These are phyloP conservation scores for Chlamydomonas reinhardtii DNA, from an alignment of 163 green algal genomes.

Conservation along the genomic window DNA sequence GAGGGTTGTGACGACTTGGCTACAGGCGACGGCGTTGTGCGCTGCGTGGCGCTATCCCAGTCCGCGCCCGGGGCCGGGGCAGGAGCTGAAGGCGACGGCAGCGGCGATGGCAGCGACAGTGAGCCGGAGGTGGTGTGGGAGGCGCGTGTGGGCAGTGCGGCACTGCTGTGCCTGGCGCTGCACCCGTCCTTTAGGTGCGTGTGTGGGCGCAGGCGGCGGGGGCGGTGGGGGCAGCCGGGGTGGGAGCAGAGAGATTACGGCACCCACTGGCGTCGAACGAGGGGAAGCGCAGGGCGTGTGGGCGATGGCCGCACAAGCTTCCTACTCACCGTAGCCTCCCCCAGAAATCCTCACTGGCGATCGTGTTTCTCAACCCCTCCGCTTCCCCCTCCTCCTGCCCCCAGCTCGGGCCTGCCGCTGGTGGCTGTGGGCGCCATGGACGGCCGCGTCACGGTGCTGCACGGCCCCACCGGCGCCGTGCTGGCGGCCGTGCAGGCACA, in stretches of 20 bases:
- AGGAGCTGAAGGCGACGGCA: not conserved
- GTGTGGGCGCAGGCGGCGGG: not conserved
- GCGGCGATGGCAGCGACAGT: not conserved
- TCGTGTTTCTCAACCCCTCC: no score
- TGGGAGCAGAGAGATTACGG: no score
- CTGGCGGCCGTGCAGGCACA: slow-evolving; percentile 50
- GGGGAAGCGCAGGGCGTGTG: no score
- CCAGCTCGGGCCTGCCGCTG: not conserved
- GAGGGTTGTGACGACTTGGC: no score
- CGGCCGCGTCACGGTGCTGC: slow-evolving; percentile 63
- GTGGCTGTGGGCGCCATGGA: slow-evolving; percentile 70
- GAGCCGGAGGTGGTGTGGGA: slow-evolving; percentile 28
- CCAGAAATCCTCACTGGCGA: no score
- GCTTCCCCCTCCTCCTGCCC: not conserved
- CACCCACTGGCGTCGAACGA: no score
- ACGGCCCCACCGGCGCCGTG: slow-evolving; percentile 38
- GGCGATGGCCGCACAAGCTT: no score
- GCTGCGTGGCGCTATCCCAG: not conserved
- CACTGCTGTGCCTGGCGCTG: slow-evolving; percentile 69
- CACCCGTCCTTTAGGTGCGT: slow-evolving; percentile 36
- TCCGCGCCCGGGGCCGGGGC: not conserved
- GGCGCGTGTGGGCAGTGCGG: slow-evolving; percentile 42
- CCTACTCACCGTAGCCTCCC: no score
- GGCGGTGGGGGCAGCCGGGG: not conserved
- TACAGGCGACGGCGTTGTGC: slow-evolving; percentile 23